Conservation (phyloP, 2,329 filamentous ascomycete genomes). For the Xylaria sp. region DNA sequence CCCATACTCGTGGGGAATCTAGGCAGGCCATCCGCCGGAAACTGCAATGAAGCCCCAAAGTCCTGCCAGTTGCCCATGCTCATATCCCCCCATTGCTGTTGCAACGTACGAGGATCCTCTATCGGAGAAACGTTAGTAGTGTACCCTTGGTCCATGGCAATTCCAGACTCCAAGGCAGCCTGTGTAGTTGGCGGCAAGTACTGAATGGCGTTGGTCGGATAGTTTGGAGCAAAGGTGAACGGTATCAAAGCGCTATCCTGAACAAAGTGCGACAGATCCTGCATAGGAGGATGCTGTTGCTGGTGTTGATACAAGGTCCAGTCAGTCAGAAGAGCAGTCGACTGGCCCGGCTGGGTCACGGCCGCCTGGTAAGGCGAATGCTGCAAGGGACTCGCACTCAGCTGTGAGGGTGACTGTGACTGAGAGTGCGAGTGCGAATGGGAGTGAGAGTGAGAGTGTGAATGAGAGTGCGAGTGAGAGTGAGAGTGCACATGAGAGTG, state of each 20-base stretch:
- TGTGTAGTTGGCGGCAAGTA: constrained; percentile 60
- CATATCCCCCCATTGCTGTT: constrained; percentile 49
- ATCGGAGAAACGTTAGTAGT: constrained; percentile 48
- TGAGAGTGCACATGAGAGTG: constrained; percentile 30
- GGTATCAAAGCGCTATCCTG: constrained; percentile 52
- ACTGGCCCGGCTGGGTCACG: constrained; percentile 42
- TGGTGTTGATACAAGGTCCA: constrained; percentile 57
- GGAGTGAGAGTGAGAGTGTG: constrained; percentile 30
- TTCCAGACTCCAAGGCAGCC: constrained; percentile 55
- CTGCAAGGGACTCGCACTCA: constrained; percentile 48
- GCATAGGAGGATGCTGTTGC: constrained; percentile 40
- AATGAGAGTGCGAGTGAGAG: constrained; percentile 41
- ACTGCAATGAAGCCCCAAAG: constrained; percentile 59
- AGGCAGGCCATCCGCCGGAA: constrained; percentile 39
- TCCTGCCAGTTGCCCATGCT: constrained; percentile 75
- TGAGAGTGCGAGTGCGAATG: constrained; percentile 38
- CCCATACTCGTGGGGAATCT: constrained; percentile 40
- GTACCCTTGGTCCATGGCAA: constrained; percentile 60
- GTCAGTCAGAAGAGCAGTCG: constrained; percentile 49
- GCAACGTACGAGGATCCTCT: constrained; percentile 53
- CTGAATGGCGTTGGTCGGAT: constrained; percentile 52
- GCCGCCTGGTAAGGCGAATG: constrained; percentile 50
- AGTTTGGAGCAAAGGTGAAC: constrained; percentile 47
- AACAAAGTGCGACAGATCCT: constrained; percentile 49
- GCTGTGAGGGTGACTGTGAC: constrained; percentile 44